Base-by-base conservation (phyloP, 2,329 filamentous ascomycete species). In the Colletotrichum tabaci region DNA sequence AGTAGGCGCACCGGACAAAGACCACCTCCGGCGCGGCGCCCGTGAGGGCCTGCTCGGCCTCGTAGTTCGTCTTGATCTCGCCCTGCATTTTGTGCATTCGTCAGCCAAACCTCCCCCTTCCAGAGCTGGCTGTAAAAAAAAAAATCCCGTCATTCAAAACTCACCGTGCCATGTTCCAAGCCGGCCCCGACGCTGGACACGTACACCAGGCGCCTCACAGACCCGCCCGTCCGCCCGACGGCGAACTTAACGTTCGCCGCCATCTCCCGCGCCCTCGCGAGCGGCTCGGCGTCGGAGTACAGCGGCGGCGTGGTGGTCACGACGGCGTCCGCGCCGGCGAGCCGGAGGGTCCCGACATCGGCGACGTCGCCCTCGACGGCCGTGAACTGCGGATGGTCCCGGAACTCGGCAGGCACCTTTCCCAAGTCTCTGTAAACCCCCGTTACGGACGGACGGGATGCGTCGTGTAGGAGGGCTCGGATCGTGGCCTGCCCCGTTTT, bases 251-350 rank as follows among this genome's bases (percentile, higher is more conserved):
- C 77, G 55, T 82, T 83, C 15, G 77, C 76, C 35, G 82, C 77
- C 12, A 83, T 64, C 18, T 80, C 86, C 74, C 4, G 77, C 79
- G 61, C 75, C 77, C 21, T 79, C 73, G 23, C 71, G 73, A 18
- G 74, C 49, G 26, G 79, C 75, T 8, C 71, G 64, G 7, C 75
- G 77, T 50, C 79, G 76, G 13, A 74, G 76, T 12, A 69, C 76
- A 10, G 3, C 86, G 79, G 79, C 0, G 80, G 80, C 1, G 80
- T 80, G 44, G 80, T 71, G 49, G 81, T 82, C 56, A 82, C 76
- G 21, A 82, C 76, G 6, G 76, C 79, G 38, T 80, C 75, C 3
- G 79, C 79, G 13, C 62, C 66, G 8, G 67, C 61, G 52, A 82
- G 81, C 49, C 80, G 74, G 10, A 82, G 75, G 1, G 74, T 74